These are phyloP conservation scores for Pichia terricola DNA, from an alignment of 1,139 yeast genomes.

Conservation along the genomic window DNA sequence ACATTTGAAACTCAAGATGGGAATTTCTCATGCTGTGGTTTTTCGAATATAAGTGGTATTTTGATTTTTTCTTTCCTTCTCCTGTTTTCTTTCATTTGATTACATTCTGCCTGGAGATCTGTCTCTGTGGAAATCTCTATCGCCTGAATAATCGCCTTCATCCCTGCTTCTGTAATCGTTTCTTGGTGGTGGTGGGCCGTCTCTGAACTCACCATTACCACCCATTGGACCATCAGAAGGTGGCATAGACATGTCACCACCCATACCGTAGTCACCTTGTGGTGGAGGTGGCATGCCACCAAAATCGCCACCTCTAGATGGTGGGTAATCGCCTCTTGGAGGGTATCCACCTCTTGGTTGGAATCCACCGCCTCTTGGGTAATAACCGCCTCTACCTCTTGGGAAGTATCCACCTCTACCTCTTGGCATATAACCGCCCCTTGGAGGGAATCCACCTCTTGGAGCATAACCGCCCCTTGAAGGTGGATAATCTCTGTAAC, in stretches of 20 bases:
- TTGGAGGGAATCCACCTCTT: conserved; percentile 21
- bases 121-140: conserved; percentile 34
- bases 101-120: conserved; percentile 52
- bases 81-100: conserved; percentile 1
- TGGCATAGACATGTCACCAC: conserved; percentile 16
- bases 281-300: conserved; percentile 18
- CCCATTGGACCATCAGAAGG: conserved; percentile 18
- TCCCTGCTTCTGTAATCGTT: conserved; percentile 26
- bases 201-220: conserved; percentile 21
- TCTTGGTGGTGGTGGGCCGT: conserved; percentile 23
- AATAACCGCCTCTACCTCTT: conserved; percentile 25
- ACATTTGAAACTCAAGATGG: too few relatives aligned
- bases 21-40: too few relatives aligned
- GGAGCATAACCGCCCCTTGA: conserved; percentile 15
- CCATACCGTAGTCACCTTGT: conserved; percentile 10
- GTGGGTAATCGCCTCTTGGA: conserved; percentile 16
- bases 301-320: conserved; percentile 18
- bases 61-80: too few relatives aligned
- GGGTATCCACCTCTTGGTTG: conserved; percentile 21
- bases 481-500: conserved; percentile 14
- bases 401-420: conserved; percentile 9
- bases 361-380: conserved; percentile 21
- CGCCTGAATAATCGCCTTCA: conserved; percentile 20
- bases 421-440: conserved; percentile 13
- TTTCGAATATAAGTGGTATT: too few relatives aligned